A percentile compares a stretch with the other conserved stretches of the same genome.
phyloP scores from a whole-genome alignment of 352 stramenopile species.

The Elongisporangium prolatum region DNA sequence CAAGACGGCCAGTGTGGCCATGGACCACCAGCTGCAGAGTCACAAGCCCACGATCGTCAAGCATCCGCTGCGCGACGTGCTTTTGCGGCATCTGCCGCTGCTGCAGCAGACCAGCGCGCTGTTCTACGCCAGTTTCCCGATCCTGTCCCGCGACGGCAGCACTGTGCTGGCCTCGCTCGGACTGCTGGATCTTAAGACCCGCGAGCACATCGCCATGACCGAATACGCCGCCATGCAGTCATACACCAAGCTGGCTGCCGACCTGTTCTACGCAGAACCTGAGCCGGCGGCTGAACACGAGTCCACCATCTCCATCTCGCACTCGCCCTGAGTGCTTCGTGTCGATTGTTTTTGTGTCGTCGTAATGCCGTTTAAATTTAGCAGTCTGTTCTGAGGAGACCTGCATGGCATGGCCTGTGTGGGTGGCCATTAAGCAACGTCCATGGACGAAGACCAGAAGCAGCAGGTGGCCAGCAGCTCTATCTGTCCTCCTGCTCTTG shows the following conservation, averaged over 20 bases:
- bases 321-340: background rate
- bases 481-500: background rate
- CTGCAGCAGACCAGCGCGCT: conserved; percentile 31
- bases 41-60: conserved; percentile 37
- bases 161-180: conserved; percentile 36
- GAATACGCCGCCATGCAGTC: conserved; percentile 40
- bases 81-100: conserved; percentile 28
- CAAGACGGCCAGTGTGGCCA: conserved; percentile 3
- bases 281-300: background rate
- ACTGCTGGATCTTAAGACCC: conserved; percentile 19
- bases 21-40: conserved; percentile 11
- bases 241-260: conserved; percentile 50
- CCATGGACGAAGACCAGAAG: conserved; percentile 58
- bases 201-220: conserved; percentile 29
- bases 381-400: background rate
- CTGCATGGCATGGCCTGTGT: background rate
- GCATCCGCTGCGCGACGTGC: conserved; percentile 28
- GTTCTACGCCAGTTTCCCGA: conserved; percentile 58
- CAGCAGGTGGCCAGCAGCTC: conserved; percentile 27
- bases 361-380: background rate
- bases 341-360: background rate
- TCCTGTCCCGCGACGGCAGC: conserved; percentile 17
- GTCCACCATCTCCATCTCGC: background rate
- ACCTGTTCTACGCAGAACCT: conserved; percentile 25
- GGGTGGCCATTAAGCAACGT: too few species aligned